These are phyloP conservation scores for Phytopythium aichiense DNA, from an alignment of 352 stramenopile species.

Conservation along the genomic window DNA sequence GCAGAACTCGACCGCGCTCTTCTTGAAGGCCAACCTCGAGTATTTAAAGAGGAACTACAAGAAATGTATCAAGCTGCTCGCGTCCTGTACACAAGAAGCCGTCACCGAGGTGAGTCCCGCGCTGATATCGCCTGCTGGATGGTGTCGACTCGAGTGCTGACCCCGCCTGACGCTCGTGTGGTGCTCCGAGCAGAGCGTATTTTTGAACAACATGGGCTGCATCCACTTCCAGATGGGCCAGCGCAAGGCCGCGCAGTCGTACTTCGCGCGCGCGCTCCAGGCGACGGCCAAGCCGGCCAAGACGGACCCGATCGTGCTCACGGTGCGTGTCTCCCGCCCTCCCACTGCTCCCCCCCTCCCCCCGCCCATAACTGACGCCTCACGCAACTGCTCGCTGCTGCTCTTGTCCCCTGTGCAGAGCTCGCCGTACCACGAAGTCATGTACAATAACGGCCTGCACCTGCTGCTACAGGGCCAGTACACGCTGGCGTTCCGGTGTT, in stretches of 20 bases:
- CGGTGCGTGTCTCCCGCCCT: constrained; percentile 10
- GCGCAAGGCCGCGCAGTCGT: constrained; percentile 88
- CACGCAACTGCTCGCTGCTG: background rate
- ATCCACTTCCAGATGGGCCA: constrained; percentile 91
- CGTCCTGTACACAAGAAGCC: constrained; percentile 81
- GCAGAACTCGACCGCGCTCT: constrained; percentile 87
- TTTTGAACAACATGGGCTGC: constrained; percentile 91
- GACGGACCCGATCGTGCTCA: constrained; percentile 46
- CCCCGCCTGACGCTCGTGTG: background rate
- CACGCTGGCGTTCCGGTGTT: constrained; percentile 83
- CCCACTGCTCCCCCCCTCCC: background rate
- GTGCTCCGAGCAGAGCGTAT: constrained; percentile 46
- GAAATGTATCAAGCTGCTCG: constrained; percentile 92
- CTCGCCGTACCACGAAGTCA: constrained; percentile 82
- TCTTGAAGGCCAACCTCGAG: constrained; percentile 92
- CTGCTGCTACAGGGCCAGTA: constrained; percentile 83
- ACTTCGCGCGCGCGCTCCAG: constrained; percentile 85
- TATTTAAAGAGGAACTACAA: constrained; percentile 94
- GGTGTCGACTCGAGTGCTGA: constrained; percentile 1
- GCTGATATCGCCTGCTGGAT: background rate
- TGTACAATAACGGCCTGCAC: constrained; percentile 93
- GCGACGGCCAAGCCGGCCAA: constrained; percentile 59
- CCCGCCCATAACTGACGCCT: background rate
- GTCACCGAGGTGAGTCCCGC: constrained; percentile 59
- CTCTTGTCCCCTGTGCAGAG: constrained; percentile 22